phyloP scores from a whole-genome alignment of 495 filamentous ascomycete species.

The Aspergillus indologenus region DNA sequence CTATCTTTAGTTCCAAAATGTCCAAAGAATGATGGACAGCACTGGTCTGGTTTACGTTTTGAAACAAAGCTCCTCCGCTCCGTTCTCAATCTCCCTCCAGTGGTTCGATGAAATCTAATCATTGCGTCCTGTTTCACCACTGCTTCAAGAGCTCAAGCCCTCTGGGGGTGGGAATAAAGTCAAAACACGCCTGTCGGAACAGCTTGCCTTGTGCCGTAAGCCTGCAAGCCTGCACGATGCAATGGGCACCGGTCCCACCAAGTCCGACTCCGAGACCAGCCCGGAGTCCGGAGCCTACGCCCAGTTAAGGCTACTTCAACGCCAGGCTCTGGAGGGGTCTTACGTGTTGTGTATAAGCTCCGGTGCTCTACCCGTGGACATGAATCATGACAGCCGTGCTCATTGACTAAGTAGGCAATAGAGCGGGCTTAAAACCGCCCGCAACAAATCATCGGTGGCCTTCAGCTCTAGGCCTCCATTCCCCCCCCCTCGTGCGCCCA shows the following conservation, averaged over 20 bases:
- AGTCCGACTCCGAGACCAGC: background rate
- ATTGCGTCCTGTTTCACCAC: slow-evolving; percentile 19
- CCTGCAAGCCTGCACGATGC: background rate
- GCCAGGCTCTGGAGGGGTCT: slow-evolving; percentile 2
- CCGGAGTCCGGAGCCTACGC: slow-evolving; percentile 5
- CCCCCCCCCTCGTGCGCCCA: background rate
- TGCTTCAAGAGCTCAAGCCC: slow-evolving; percentile 16
- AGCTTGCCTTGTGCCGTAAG: background rate
- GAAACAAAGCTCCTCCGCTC: slow-evolving; percentile 8
- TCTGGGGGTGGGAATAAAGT: slow-evolving; percentile 14
- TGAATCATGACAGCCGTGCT: background rate
- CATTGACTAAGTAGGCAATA: slow-evolving; percentile 5
- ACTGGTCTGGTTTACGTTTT: slow-evolving; percentile 6
- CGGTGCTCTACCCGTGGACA: background rate
- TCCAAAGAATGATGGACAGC: background rate
- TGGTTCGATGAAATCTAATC: slow-evolving; percentile 14
- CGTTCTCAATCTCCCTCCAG: slow-evolving; percentile 10
- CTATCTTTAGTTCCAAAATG: background rate
- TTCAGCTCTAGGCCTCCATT: background rate
- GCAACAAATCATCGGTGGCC: background rate
- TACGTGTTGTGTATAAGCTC: slow-evolving; percentile 8
- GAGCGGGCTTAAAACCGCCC: slow-evolving; percentile 1
- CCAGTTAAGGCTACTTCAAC: slow-evolving; percentile 5
- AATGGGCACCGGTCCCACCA: background rate
- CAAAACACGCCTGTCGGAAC: background rate